These are phyloP conservation scores for Teunomyces lycoperdinae DNA, from an alignment of 805 yeast genomes.

Conservation along the genomic window DNA sequence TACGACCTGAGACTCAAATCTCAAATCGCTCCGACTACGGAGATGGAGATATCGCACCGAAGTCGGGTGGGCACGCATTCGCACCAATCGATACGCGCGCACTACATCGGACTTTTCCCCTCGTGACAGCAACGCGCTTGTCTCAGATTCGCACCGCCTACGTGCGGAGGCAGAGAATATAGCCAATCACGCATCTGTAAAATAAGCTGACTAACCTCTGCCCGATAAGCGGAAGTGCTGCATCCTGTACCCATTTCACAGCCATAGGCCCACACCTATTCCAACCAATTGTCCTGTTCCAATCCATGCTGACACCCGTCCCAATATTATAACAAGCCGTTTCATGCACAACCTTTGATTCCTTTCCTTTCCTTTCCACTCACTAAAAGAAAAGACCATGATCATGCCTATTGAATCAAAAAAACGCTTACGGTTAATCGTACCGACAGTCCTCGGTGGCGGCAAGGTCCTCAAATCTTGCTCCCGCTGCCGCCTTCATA, in stretches of 20 bases:
- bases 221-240: conserved; percentile 8
- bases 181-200: conserved; percentile 7
- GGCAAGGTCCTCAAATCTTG: conserved; percentile 48
- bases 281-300: neutral
- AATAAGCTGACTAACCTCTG: conserved; percentile 3
- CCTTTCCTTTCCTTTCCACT: neutral
- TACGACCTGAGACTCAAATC: neutral
- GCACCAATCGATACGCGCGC: conserved; percentile 3
- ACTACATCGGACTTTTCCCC: neutral
- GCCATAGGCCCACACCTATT: neutral
- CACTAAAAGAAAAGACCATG: conserved; percentile 2
- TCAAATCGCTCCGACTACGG: neutral
- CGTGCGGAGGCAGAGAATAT: conserved; percentile 5
- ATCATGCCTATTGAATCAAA: conserved; percentile 12
- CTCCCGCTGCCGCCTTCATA: conserved; percentile 61
- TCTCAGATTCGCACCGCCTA: neutral
- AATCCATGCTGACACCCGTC: neutral
- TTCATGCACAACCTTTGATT: neutral
- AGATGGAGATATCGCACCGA: conserved; percentile 2
- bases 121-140: conserved; percentile 1
- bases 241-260: neutral
- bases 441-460: conserved; percentile 11
- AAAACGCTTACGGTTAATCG: conserved; percentile 11
- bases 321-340: neutral
- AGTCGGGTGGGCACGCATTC: neutral